A percentile compares a stretch with the other conserved stretches of the same genome.
Evolutionary conservation across 2,329 filamentous ascomycete species (phyloP).

Genomic region (Sclerotiophoma versabilis): DNA sequence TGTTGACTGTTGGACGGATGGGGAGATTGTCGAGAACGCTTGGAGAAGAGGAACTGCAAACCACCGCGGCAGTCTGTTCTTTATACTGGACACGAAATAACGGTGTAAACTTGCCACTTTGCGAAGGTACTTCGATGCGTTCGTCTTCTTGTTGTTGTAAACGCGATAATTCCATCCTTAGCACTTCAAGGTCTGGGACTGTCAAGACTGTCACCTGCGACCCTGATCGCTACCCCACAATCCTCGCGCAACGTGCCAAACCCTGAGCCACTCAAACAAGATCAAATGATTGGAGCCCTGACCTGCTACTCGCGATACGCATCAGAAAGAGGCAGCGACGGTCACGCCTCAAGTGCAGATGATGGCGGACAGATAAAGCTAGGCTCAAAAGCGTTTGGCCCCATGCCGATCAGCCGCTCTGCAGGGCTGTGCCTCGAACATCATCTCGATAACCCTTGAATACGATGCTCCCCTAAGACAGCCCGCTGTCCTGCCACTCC

Average conservation of each 20-base stretch:
- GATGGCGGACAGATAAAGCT: constrained; percentile 17
- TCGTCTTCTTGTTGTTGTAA: too few species aligned
- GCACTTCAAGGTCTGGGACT: too few species aligned
- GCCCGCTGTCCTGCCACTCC: constrained; percentile 17
- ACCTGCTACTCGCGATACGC: not conserved
- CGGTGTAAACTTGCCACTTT: too few species aligned
- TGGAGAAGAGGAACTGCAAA: too few species aligned
- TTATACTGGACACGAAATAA: too few species aligned
- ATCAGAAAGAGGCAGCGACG: not conserved
- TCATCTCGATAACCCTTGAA: constrained; percentile 11
- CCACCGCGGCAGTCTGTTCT: too few species aligned
- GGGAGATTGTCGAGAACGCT: not conserved
- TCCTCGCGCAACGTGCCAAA: not conserved
- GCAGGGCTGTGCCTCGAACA: constrained; percentile 9
- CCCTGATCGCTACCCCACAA: not conserved
- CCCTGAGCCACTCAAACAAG: too few species aligned
- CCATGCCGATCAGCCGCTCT: constrained; percentile 22
- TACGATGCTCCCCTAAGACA: constrained; percentile 14
- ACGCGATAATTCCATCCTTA: too few species aligned
- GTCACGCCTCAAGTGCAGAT: constrained; percentile 22
- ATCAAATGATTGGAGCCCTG: not conserved
- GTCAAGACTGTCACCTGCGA: too few species aligned
- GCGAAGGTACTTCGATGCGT: too few species aligned
- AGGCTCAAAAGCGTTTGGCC: constrained; percentile 17
- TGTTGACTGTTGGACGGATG: not conserved